These are phyloP conservation scores for Stipa capillata DNA, from an alignment of 176 grass and related monocot genomes.

Conservation along the genomic window DNA sequence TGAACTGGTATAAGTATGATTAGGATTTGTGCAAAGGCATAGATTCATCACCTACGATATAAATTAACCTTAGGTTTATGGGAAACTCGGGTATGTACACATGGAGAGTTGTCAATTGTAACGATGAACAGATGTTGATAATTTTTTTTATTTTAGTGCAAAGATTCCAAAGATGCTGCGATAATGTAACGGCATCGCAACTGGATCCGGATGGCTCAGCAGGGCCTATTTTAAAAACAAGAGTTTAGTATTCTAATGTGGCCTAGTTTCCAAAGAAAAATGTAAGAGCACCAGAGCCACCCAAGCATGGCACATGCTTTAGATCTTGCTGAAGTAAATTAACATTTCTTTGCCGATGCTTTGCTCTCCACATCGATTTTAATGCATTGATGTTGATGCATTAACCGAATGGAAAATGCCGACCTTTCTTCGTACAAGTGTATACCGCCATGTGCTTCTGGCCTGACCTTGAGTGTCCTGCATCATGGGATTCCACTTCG, in stretches of 20 bases:
- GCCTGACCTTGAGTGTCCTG: not conserved
- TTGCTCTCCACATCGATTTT: conserved; percentile 10
- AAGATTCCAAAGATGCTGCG: conserved; percentile 15
- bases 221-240: not conserved
- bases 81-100: not conserved
- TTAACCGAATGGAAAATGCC: conserved; percentile 23
- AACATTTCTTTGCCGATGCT: conserved; percentile 12
- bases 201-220: not conserved
- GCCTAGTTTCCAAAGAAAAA: not conserved
- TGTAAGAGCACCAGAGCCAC: conserved; percentile 7
- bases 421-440: conserved; percentile 8
- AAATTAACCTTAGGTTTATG: not conserved
- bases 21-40: not conserved
- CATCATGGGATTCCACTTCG: conserved; percentile 5
- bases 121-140: not conserved
- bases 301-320: conserved; percentile 4
- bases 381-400: not conserved
- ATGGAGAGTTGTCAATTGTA: not conserved
- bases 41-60: not conserved
- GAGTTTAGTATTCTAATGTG: not conserved
- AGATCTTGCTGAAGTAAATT: conserved; percentile 36
- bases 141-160: conserved; percentile 9
- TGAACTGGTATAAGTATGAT: not conserved
- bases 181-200: not conserved
- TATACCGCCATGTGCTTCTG: conserved; percentile 6